These are phyloP conservation scores for Haplographium delicatum DNA, from an alignment of 495 filamentous ascomycete species.

Conservation along the genomic window DNA sequence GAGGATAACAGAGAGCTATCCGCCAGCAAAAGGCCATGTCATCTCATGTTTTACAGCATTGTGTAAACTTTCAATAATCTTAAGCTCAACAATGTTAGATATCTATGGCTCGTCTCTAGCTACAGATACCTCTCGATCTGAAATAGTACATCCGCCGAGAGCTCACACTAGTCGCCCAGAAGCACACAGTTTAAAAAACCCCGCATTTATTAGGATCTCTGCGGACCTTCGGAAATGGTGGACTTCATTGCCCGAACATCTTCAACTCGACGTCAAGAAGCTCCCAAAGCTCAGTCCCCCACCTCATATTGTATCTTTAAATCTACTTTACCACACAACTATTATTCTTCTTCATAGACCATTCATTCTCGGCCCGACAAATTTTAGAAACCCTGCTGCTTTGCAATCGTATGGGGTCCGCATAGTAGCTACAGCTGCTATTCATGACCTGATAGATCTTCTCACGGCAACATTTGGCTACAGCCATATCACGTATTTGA, in stretches of 20 bases:
- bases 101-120: constrained; percentile 8
- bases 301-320: constrained; percentile 8
- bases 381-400: neutral
- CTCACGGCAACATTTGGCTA: neutral
- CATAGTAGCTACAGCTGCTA: neutral
- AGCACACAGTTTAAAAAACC: neutral
- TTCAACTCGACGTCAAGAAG: constrained; percentile 8
- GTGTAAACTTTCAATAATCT: constrained; percentile 20
- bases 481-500: neutral
- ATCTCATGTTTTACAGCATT: constrained; percentile 24
- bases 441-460: constrained; percentile 3
- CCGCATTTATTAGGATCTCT: neutral
- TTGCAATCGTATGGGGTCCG: neutral
- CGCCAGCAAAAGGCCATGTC: constrained; percentile 1
- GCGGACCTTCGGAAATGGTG: constrained; percentile 2
- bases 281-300: constrained; percentile 10
- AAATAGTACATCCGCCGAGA: neutral
- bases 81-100: constrained; percentile 15
- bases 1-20: neutral
- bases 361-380: neutral
- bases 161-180: neutral
- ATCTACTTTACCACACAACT: constrained; percentile 15
- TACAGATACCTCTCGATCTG: too few relatives aligned
- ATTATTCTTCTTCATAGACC: constrained; percentile 16
- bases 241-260: constrained; percentile 4